Percentiles rank a stretch among this genome's conserved stretches.
Evolutionary conservation across 2,329 filamentous ascomycete species (phyloP).

Genomic region (Verticillium albo-atrum): DNA sequence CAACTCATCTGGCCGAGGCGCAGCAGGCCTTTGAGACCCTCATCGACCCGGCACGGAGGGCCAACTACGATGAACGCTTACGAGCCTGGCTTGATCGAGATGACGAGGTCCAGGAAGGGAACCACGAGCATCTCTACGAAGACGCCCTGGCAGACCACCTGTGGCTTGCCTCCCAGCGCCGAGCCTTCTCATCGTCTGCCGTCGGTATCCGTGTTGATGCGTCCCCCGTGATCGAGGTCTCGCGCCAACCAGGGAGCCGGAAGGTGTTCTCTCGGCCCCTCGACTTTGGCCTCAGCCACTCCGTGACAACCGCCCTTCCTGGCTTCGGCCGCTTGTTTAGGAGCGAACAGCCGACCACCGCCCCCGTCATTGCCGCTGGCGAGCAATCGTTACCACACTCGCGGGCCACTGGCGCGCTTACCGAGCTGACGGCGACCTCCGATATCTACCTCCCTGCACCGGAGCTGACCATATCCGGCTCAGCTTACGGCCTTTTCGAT

Average conservation of each 20-base stretch:
- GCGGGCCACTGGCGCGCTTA: not conserved
- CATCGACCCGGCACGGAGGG: constrained; percentile 35
- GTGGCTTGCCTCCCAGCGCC: constrained; percentile 14
- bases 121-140: constrained; percentile 15
- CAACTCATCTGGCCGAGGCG: constrained; percentile 33
- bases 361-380: not conserved
- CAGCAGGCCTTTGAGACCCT: constrained; percentile 43
- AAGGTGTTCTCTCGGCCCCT: constrained; percentile 19
- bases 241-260: not conserved
- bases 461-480: constrained; percentile 31
- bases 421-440: not conserved
- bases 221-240: constrained; percentile 8
- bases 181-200: constrained; percentile 27
- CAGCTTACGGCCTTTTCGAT: constrained; percentile 33
- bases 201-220: constrained; percentile 31
- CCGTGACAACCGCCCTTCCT: constrained; percentile 29
- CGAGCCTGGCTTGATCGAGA: constrained; percentile 10
- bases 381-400: not conserved
- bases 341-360: not conserved
- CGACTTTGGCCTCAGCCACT: constrained; percentile 35
- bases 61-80: constrained; percentile 33
- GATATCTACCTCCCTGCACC: constrained; percentile 19
- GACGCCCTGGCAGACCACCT: constrained; percentile 15
- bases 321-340: not conserved
- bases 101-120: constrained; percentile 14